Conservation (phyloP, 495 filamentous ascomycete species). For the Astrothelium macrocarpum region DNA sequence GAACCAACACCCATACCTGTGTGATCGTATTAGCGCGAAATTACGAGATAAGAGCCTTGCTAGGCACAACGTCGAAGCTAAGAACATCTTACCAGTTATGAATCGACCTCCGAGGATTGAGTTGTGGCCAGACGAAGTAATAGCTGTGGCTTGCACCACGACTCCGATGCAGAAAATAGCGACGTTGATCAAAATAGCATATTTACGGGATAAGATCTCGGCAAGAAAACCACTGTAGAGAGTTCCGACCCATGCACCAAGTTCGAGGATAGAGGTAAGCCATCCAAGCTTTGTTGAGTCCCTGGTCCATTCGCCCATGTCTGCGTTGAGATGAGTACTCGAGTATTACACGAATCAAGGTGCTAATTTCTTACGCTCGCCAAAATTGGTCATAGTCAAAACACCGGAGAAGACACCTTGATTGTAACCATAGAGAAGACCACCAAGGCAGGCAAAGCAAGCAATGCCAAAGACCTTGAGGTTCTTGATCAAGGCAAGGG, state of each 20-base stretch:
- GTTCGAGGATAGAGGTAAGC: conserved; percentile 70
- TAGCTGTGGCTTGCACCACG: conserved; percentile 59
- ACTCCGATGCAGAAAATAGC: conserved; percentile 69
- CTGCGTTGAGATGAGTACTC: conserved; percentile 32
- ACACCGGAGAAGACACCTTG: conserved; percentile 74
- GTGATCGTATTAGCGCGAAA: not conserved
- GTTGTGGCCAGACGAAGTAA: conserved; percentile 41
- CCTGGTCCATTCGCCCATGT: conserved; percentile 55
- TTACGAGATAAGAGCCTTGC: too few relatives aligned
- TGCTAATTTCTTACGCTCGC: conserved; percentile 18
- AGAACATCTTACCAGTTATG: conserved; percentile 49
- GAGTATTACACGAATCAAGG: conserved; percentile 4
- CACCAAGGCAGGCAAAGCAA: conserved; percentile 69
- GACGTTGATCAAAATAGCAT: conserved; percentile 61
- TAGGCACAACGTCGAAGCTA: too few relatives aligned
- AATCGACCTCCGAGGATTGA: conserved; percentile 67
- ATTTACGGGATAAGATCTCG: conserved; percentile 64
- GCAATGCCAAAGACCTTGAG: conserved; percentile 62
- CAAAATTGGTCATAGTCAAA: conserved; percentile 52
- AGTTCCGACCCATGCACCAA: conserved; percentile 75
- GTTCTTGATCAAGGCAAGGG: conserved; percentile 56
- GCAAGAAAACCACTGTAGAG: conserved; percentile 67
- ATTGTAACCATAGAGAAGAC: conserved; percentile 48
- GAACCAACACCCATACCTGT: conserved; percentile 59
- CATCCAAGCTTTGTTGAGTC: conserved; percentile 63